Percentiles rank a stretch among this genome's conserved stretches.
phyloP scores from a whole-genome alignment of 163 green algal genomes.

The Scenedesmus sp. region DNA sequence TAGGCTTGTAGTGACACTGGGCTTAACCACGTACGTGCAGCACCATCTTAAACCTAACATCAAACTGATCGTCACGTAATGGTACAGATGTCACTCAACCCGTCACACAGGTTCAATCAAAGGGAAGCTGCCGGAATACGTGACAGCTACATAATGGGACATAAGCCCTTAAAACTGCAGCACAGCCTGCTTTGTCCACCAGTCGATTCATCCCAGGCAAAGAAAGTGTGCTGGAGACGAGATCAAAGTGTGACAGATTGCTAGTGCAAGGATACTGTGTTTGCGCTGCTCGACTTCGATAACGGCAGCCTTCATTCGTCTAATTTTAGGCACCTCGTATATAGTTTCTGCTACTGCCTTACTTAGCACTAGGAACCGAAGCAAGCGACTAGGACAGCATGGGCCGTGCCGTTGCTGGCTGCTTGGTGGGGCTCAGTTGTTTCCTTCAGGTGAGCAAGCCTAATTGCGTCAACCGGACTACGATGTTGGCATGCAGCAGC shows the following conservation, averaged over 20 bases:
- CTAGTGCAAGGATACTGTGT: conserved; percentile 10
- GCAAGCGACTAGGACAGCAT: neutral
- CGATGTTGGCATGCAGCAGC: neutral
- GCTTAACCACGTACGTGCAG: neutral
- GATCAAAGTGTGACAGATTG: neutral
- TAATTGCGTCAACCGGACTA: neutral
- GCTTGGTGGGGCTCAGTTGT: conserved; percentile 7
- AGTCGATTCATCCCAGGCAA: neutral
- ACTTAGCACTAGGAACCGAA: neutral
- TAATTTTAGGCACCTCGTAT: neutral
- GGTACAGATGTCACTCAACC: neutral
- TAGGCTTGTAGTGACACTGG: neutral
- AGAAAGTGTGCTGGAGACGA: neutral
- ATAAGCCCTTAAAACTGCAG: no score
- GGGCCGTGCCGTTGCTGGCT: neutral
- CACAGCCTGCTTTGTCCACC: neutral
- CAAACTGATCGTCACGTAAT: neutral
- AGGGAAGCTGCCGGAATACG: neutral
- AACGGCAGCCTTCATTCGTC: neutral
- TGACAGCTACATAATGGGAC: neutral
- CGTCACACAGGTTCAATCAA: neutral
- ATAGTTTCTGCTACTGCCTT: neutral
- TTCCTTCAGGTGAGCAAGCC: neutral
- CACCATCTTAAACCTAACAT: no score
- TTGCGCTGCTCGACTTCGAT: neutral